Evolutionary conservation across 805 yeast species (phyloP).

Genomic region (Blastobotrys robertii): DNA sequence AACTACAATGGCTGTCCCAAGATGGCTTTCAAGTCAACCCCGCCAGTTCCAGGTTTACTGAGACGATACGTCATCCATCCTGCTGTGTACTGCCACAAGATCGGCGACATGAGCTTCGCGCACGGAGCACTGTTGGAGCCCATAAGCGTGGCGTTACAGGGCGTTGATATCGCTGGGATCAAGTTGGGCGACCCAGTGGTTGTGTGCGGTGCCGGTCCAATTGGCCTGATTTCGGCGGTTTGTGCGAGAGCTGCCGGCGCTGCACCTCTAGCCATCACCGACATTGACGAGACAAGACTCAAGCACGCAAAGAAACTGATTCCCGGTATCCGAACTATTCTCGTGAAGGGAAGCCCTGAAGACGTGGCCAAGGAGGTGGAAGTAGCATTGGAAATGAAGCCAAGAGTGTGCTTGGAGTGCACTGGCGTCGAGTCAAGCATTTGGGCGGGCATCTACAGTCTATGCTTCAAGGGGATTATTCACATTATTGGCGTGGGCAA

Average conservation of each 20-base stretch:
- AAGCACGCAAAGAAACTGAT: slow-evolving; percentile 37
- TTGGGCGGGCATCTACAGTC: slow-evolving; percentile 37
- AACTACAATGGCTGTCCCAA: slow-evolving; percentile 30
- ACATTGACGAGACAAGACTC: slow-evolving; percentile 36
- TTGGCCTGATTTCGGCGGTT: slow-evolving; percentile 40
- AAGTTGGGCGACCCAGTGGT: slow-evolving; percentile 40
- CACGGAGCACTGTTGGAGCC: slow-evolving; percentile 52
- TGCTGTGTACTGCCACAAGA: slow-evolving; percentile 29
- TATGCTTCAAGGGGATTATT: slow-evolving; percentile 38
- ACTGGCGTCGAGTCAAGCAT: slow-evolving; percentile 45
- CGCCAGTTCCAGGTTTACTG: slow-evolving; percentile 29
- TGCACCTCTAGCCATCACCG: slow-evolving; percentile 42
- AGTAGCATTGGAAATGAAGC: slow-evolving; percentile 34
- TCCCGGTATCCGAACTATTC: slow-evolving; percentile 39
- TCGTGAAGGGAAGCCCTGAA: slow-evolving; percentile 32
- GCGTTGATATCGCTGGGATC: slow-evolving; percentile 39
- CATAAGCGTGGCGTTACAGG: slow-evolving; percentile 44
- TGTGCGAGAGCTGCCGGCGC: slow-evolving; percentile 46
- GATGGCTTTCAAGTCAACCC: slow-evolving; percentile 30
- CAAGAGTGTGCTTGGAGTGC: slow-evolving; percentile 41
- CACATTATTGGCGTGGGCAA: slow-evolving; percentile 45
- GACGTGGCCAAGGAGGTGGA: slow-evolving; percentile 22
- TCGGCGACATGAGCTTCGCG: slow-evolving; percentile 35
- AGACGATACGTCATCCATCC: slow-evolving; percentile 30
- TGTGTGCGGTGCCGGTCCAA: slow-evolving; percentile 53